Percentiles rank a stretch among this genome's conserved stretches.
phyloP scores from a whole-genome alignment of 2,329 filamentous ascomycete species.

The Penicillium sclerotigenum region DNA sequence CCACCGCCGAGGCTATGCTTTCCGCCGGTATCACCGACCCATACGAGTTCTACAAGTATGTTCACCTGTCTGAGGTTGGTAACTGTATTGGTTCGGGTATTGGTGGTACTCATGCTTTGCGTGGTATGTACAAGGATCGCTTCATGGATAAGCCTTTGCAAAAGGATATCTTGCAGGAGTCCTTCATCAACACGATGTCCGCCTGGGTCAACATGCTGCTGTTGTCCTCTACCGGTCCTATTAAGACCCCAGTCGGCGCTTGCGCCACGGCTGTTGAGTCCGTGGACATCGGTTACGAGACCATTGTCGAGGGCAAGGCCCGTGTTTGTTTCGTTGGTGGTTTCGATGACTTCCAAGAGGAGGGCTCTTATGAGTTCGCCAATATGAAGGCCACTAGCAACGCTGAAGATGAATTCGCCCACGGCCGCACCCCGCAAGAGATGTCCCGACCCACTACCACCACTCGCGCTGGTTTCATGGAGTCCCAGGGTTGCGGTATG shows the following conservation, averaged over 20 bases:
- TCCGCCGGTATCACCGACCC: constrained; percentile 95
- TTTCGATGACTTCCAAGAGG: constrained; percentile 98
- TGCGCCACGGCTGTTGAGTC: constrained; percentile 98
- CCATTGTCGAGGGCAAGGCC: constrained; percentile 96
- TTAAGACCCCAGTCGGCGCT: constrained; percentile 97
- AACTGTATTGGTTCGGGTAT: constrained; percentile 99
- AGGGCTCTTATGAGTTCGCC: constrained; percentile 98
- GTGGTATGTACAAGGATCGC: constrained; percentile 97
- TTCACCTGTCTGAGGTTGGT: constrained; percentile 94
- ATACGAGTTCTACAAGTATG: constrained; percentile 99
- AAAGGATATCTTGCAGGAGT: constrained; percentile 98
- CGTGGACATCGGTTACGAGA: constrained; percentile 95
- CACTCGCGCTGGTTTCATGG: constrained; percentile 97
- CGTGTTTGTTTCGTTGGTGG: constrained; percentile 96
- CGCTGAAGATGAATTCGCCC: constrained; percentile 90
- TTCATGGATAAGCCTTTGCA: constrained; percentile 96
- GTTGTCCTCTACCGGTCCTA: constrained; percentile 92
- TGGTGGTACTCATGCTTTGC: constrained; percentile 85
- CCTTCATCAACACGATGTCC: constrained; percentile 99
- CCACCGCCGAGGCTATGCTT: constrained; percentile 85
- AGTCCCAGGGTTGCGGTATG: constrained; percentile 96
- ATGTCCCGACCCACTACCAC: constrained; percentile 98
- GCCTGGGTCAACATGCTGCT: constrained; percentile 99
- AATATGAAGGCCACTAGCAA: constrained; percentile 99
- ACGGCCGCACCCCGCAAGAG: constrained; percentile 90